phyloP scores from a whole-genome alignment of 768 basidiomycete genomes.

The Pisolithus microcarpus region DNA sequence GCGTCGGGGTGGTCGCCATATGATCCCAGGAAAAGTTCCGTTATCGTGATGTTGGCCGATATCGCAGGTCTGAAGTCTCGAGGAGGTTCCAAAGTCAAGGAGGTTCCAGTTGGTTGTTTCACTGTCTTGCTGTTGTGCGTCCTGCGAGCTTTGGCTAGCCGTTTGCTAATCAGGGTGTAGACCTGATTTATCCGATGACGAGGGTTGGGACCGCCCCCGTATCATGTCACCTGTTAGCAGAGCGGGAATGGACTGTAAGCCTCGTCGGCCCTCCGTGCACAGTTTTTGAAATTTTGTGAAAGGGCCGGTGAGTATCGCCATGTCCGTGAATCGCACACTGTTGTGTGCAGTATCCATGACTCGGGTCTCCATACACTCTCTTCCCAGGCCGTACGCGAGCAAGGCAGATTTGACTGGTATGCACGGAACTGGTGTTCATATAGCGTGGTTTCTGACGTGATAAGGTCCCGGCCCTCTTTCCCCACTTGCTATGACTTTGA shows the following conservation, averaged over 20 bases:
- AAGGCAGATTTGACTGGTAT: conserved; percentile 13
- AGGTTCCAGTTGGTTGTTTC: conserved; percentile 42
- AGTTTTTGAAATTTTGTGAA: conserved; percentile 2
- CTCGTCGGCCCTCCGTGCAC: not conserved
- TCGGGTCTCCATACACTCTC: conserved; percentile 35
- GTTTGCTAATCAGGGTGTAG: conserved; percentile 26
- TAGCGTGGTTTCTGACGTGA: conserved; percentile 5
- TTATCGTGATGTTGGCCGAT: conserved; percentile 46
- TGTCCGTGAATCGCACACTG: conserved; percentile 55
- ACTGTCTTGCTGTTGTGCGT: conserved; percentile 47
- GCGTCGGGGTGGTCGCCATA: conserved; percentile 28
- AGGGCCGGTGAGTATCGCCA: conserved; percentile 53
- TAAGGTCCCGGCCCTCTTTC: conserved; percentile 26
- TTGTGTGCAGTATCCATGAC: conserved; percentile 47
- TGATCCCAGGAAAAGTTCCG: conserved; percentile 24
- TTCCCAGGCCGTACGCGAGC: conserved; percentile 32
- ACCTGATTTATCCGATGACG: conserved; percentile 44
- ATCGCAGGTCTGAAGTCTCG: conserved; percentile 35
- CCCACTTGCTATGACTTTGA: conserved; percentile 18
- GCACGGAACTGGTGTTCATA: not conserved
- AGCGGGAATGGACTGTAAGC: conserved; percentile 47
- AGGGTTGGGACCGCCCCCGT: conserved; percentile 41
- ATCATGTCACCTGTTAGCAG: conserved; percentile 38
- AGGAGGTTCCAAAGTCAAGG: conserved; percentile 27
- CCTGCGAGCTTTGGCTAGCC: not conserved